phyloP scores from a whole-genome alignment of 805 yeast genomes.

The Candida glaebosa region DNA sequence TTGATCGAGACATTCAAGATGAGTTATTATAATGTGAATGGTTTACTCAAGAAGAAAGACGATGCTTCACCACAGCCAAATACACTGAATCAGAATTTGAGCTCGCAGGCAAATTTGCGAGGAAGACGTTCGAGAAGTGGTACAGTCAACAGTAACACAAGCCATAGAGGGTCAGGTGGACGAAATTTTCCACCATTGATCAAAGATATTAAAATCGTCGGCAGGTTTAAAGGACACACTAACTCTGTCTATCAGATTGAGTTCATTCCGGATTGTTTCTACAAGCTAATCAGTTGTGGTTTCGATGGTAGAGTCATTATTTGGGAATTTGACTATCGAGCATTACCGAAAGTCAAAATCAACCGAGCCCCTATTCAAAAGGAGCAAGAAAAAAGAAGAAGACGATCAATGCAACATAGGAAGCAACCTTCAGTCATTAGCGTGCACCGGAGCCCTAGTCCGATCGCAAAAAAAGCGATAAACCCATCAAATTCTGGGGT shows the following conservation, averaged over 20 bases:
- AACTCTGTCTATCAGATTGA: conserved; percentile 30
- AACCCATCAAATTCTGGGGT: neutral
- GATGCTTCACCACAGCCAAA: neutral
- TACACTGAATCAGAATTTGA: neutral
- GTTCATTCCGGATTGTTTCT: conserved; percentile 24
- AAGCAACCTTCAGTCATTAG: conserved; percentile 6
- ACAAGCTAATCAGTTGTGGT: conserved; percentile 37
- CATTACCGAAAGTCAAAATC: conserved; percentile 34
- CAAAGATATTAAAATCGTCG: conserved; percentile 34
- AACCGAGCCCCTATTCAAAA: conserved; percentile 1
- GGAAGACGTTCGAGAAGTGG: conserved; percentile 39
- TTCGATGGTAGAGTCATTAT: conserved; percentile 37
- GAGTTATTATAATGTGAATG: conserved; percentile 39
- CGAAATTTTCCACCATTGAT: conserved; percentile 29
- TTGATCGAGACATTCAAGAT: conserved; percentile 38
- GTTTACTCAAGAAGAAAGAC: conserved; percentile 20
- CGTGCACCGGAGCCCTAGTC: conserved; percentile 5
- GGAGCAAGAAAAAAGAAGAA: conserved; percentile 3
- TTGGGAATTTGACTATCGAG: conserved; percentile 44
- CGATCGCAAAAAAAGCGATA: neutral
- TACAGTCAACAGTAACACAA: conserved; percentile 27
- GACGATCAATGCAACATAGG: conserved; percentile 5
- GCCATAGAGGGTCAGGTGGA: conserved; percentile 6
- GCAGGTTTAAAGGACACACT: conserved; percentile 38
- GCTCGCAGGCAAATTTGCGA: conserved; percentile 4